Evolutionary conservation across 2,329 filamentous ascomycete species (phyloP).

Genomic region (Trematosphaeria pertusa): DNA sequence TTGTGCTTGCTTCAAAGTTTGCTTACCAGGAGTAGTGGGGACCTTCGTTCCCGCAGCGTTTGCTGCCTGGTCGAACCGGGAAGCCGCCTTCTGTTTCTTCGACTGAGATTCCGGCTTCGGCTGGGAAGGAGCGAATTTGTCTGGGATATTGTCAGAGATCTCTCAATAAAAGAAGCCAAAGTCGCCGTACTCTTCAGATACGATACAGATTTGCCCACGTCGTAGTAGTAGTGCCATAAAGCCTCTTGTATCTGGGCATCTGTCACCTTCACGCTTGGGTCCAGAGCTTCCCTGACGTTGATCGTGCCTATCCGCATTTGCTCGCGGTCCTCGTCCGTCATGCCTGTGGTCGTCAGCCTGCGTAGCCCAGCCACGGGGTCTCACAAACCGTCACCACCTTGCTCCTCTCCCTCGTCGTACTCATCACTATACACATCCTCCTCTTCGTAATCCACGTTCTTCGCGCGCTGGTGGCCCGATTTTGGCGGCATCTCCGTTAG

Average conservation of each 20-base stretch:
- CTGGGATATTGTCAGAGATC: slow-evolving; percentile 17
- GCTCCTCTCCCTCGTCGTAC: slow-evolving; percentile 54
- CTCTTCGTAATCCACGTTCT: slow-evolving; percentile 57
- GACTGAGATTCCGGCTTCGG: slow-evolving; percentile 32
- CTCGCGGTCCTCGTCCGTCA: slow-evolving; percentile 46
- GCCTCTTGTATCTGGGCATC: slow-evolving; percentile 84
- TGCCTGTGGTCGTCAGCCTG: too few species aligned
- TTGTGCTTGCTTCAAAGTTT: slow-evolving; percentile 23
- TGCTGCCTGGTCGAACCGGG: slow-evolving; percentile 56
- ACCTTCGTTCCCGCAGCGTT: slow-evolving; percentile 46
- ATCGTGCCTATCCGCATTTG: slow-evolving; percentile 71
- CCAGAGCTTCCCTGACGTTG: slow-evolving; percentile 72
- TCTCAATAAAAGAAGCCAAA: background rate
- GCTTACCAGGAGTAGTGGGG: slow-evolving; percentile 57
- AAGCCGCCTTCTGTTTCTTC: slow-evolving; percentile 51
- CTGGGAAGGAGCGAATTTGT: slow-evolving; percentile 25
- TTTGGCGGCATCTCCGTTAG: slow-evolving; percentile 40
- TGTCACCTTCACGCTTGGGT: slow-evolving; percentile 65
- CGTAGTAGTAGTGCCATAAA: slow-evolving; percentile 95
- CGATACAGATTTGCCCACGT: slow-evolving; percentile 81
- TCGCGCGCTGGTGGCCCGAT: slow-evolving; percentile 51
- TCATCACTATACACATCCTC: slow-evolving; percentile 62
- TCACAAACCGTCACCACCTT: slow-evolving; percentile 35
- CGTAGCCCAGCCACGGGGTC: too few species aligned
- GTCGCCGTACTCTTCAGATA: slow-evolving; percentile 71